These are phyloP conservation scores for Pyrenula aspistea DNA, from an alignment of 495 filamentous ascomycete species.

Conservation along the genomic window DNA sequence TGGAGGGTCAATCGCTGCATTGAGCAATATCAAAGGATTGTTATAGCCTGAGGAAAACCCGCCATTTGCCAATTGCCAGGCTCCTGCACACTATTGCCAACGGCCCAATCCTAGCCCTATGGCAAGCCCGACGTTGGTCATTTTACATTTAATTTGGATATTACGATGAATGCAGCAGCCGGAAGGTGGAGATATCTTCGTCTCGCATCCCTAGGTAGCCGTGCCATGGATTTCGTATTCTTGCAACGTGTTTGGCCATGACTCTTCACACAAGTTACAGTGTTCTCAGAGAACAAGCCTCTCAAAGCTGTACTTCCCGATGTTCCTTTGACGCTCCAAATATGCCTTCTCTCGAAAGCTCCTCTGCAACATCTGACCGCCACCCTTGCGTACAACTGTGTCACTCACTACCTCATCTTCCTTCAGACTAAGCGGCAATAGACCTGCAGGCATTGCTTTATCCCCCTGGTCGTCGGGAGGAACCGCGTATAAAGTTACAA, in stretches of 20 bases:
- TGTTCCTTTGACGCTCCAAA: slow-evolving; percentile 51
- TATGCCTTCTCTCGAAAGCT: slow-evolving; percentile 59
- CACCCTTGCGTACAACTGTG: slow-evolving; percentile 46
- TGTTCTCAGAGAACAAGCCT: slow-evolving; percentile 42
- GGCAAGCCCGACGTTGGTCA: not conserved
- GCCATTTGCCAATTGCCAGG: not conserved
- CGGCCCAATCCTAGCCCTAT: not conserved
- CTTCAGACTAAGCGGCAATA: slow-evolving; percentile 64
- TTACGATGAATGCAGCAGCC: not conserved
- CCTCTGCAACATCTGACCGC: slow-evolving; percentile 49
- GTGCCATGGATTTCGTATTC: no score
- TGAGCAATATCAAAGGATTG: not conserved
- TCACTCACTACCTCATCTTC: slow-evolving; percentile 36
- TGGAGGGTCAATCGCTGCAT: not conserved
- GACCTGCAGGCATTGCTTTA: slow-evolving; percentile 1
- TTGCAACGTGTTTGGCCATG: no score
- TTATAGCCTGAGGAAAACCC: not conserved
- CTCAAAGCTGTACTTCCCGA: slow-evolving; percentile 67
- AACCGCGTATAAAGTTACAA: slow-evolving; percentile 6
- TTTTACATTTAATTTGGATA: not conserved
- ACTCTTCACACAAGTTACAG: not conserved
- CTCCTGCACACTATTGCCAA: not conserved
- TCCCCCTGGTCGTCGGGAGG: slow-evolving; percentile 10
- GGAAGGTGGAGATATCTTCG: no score
- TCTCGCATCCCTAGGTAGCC: no score